Evolutionary conservation across 768 basidiomycete genomes (phyloP).

Genomic region (Amanita jacksonii): DNA sequence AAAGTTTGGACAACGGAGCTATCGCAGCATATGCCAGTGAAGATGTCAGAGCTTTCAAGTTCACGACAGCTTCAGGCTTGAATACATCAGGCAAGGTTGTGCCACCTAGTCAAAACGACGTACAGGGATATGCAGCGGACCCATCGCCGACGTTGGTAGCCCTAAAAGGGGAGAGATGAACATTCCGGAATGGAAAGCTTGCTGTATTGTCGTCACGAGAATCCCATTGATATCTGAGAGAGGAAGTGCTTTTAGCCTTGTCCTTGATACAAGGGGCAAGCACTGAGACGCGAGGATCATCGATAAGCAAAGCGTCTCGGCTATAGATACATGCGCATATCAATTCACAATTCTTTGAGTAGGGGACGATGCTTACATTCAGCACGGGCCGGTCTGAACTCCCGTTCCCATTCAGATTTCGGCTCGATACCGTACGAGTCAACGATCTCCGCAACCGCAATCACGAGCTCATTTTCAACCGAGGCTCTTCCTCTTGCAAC

Average conservation of each 20-base stretch:
- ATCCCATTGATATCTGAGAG: slow-evolving; percentile 30
- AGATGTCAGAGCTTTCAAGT: slow-evolving; percentile 19
- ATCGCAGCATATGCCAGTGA: slow-evolving; percentile 14
- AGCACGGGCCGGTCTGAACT: slow-evolving; percentile 45
- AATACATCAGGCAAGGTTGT: neutral
- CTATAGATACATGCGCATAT: slow-evolving; percentile 15
- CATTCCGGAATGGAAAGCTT: slow-evolving; percentile 46
- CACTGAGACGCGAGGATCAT: slow-evolving; percentile 54
- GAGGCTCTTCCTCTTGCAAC: slow-evolving; percentile 24
- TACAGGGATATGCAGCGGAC: slow-evolving; percentile 24
- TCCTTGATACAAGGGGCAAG: slow-evolving; percentile 40
- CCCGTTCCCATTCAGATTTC: slow-evolving; percentile 49
- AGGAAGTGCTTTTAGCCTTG: slow-evolving; percentile 53
- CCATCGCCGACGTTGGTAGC: slow-evolving; percentile 12
- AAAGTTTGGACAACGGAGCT: slow-evolving; percentile 24
- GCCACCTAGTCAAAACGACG: slow-evolving; percentile 7
- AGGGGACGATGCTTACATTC: neutral
- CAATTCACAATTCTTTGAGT: neutral
- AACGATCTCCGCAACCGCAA: slow-evolving; percentile 68
- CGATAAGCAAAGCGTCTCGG: slow-evolving; percentile 38
- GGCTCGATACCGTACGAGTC: slow-evolving; percentile 27
- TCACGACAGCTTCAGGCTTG: slow-evolving; percentile 16
- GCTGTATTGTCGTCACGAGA: slow-evolving; percentile 37
- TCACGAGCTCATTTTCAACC: slow-evolving; percentile 57
- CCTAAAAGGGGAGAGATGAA: slow-evolving; percentile 31